Conservation (phyloP, 163 green algal species). For the Scenedesmus sp. region DNA sequence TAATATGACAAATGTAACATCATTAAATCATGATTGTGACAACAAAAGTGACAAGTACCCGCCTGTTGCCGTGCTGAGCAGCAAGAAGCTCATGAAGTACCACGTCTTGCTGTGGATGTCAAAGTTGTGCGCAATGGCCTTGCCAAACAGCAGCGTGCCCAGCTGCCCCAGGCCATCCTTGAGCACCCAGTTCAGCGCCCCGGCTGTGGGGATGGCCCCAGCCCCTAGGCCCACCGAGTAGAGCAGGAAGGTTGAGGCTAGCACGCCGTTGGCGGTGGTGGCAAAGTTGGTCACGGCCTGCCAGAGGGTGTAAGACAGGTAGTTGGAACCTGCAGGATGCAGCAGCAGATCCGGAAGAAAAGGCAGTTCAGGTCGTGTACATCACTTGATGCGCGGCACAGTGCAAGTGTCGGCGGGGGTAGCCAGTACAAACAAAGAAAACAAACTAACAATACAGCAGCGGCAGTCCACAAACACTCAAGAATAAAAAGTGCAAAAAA, state of each 20-base stretch:
- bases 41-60: background rate
- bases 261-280: constrained; percentile 71
- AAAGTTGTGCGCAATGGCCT: constrained; percentile 84
- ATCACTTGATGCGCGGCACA: too few relatives aligned
- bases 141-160: constrained; percentile 83
- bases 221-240: constrained; percentile 84
- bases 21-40: background rate
- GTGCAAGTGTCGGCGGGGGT: too few relatives aligned
- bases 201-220: constrained; percentile 79
- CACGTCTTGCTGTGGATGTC: constrained; percentile 83
- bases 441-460: too few relatives aligned
- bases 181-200: constrained; percentile 88
- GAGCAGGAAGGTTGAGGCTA: constrained; percentile 84
- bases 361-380: background rate
- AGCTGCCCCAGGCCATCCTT: constrained; percentile 87
- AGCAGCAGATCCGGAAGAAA: background rate
- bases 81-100: constrained; percentile 70
- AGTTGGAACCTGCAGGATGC: constrained; percentile 50
- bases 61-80: constrained; percentile 60
- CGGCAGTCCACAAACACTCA: too few relatives aligned
- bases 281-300: constrained; percentile 65
- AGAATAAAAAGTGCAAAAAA: too few relatives aligned
- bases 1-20: background rate
- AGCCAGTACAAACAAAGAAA: too few relatives aligned
- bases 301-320: constrained; percentile 69